Base-by-base conservation (phyloP, 495 filamentous ascomycete species). In the Cudoniella acicularis region DNA sequence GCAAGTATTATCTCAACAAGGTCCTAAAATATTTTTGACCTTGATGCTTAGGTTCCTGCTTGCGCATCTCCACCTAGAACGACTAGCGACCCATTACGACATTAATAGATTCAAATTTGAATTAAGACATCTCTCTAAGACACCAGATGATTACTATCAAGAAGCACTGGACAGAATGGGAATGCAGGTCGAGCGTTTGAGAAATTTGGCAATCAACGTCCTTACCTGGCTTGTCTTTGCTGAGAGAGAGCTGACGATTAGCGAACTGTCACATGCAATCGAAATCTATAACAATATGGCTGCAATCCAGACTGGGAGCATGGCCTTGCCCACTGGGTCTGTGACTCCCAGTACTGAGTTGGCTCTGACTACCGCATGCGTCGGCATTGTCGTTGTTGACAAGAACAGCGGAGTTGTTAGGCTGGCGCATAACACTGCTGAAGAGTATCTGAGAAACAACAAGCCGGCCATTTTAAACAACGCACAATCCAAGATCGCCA, bases 381-480 rank as follows among this genome's bases (percentile, higher is more conserved):
- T 13, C 13, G 30, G 30, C 4, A 36, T 36, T 36, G 30, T 36
- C 30, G 4, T 13, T 13, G 30, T 36, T 36, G 52, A 73, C 21
- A 27, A 53, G 11, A 48, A 65, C 1, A 70, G 59, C 25, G 16
- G 62, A 40, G 62, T 54, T 22, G 59, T 73, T 53, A 61, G 64
- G 11, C 60, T 72, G 30, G 63, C 70, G 6, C 69, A 73, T 54
- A 63, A 59, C 41, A 69, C 69, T 0, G 53, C 64, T 1, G 67
- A 73, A 21, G 60, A 73, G 60, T 68, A 67, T 41, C 67, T 73
- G n/a, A 66, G 74, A 17, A 56, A 64, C 11, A 73, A 60, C 17
- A 56, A 56, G 45, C 22, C 51, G 1, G 51, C 49, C 8, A 74
- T 69, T 67, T 71, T 73, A 52, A 64, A 73, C 2, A 52, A 65